Conservation (phyloP, 2,329 filamentous ascomycete genomes). For the Daldinia sp. region DNA sequence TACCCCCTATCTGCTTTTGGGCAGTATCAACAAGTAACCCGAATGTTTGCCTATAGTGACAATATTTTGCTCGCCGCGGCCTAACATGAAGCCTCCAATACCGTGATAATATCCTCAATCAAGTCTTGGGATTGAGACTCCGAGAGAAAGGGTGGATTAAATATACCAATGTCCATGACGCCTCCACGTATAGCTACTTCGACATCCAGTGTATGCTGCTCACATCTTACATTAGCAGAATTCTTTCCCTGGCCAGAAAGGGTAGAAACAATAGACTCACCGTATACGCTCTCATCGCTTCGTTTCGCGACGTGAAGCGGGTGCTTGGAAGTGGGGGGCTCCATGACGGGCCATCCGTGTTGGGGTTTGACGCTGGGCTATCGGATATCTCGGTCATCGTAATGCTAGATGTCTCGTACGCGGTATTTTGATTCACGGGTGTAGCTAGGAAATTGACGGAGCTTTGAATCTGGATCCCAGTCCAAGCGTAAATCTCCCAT, state of each 20-base stretch:
- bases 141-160: slow-evolving; percentile 35
- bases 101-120: slow-evolving; percentile 32
- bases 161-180: slow-evolving; percentile 44
- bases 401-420: slow-evolving; percentile 9
- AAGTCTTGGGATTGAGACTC: slow-evolving; percentile 31
- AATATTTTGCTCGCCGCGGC: neutral
- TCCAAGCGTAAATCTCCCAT: slow-evolving; percentile 78
- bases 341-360: slow-evolving; percentile 2
- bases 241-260: neutral
- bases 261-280: slow-evolving; percentile 22
- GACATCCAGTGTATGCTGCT: slow-evolving; percentile 44
- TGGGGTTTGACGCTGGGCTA: neutral
- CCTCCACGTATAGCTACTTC: slow-evolving; percentile 40
- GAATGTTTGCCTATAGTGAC: neutral
- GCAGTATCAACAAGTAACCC: neutral
- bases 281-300: slow-evolving; percentile 33
- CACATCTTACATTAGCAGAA: slow-evolving; percentile 6
- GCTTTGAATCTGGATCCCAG: slow-evolving; percentile 71
- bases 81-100: slow-evolving; percentile 26
- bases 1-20: neutral
- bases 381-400: slow-evolving; percentile 21
- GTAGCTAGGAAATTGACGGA: slow-evolving; percentile 84
- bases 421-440: slow-evolving; percentile 43
- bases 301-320: slow-evolving; percentile 29
- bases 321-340: slow-evolving; percentile 22